A percentile compares a stretch with the other conserved stretches of the same genome.
Conservation (phyloP, 2,329 filamentous ascomycete genomes). For the Dactylellina sp. region DNA sequence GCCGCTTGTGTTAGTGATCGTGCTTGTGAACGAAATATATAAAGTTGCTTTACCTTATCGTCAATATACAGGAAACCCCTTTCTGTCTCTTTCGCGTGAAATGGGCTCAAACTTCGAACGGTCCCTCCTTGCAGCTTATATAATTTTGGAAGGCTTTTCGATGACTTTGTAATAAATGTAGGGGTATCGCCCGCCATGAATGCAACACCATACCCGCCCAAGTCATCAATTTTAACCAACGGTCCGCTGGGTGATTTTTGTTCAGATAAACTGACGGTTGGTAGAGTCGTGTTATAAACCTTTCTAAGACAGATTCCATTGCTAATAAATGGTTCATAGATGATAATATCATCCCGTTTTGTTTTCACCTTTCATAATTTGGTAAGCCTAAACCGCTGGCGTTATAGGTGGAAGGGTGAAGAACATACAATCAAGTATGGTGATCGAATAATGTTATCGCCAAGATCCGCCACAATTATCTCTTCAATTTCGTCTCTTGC, state of each 20-base stretch:
- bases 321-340: constrained; percentile 81
- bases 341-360: constrained; percentile 80
- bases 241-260: constrained; percentile 68
- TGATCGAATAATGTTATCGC: constrained; percentile 75
- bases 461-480: constrained; percentile 84
- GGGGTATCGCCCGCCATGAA: constrained; percentile 85
- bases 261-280: constrained; percentile 47
- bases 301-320: constrained; percentile 54
- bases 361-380: constrained; percentile 74
- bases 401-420: not conserved
- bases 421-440: constrained; percentile 83
- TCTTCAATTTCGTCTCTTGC: constrained; percentile 81
- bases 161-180: constrained; percentile 83
- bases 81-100: constrained; percentile 81
- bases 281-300: constrained; percentile 51
- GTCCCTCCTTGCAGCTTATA: constrained; percentile 77
- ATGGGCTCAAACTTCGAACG: constrained; percentile 77
- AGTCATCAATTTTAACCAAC: constrained; percentile 71
- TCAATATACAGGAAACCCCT: constrained; percentile 87
- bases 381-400: constrained; percentile 43
- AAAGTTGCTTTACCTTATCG: constrained; percentile 65
- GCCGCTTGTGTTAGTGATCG: constrained; percentile 45
- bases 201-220: constrained; percentile 83
- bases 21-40: constrained; percentile 27
- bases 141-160: constrained; percentile 80